Base-by-base conservation (phyloP, 73 alveolate species). In the Breviolum minutum region DNA sequence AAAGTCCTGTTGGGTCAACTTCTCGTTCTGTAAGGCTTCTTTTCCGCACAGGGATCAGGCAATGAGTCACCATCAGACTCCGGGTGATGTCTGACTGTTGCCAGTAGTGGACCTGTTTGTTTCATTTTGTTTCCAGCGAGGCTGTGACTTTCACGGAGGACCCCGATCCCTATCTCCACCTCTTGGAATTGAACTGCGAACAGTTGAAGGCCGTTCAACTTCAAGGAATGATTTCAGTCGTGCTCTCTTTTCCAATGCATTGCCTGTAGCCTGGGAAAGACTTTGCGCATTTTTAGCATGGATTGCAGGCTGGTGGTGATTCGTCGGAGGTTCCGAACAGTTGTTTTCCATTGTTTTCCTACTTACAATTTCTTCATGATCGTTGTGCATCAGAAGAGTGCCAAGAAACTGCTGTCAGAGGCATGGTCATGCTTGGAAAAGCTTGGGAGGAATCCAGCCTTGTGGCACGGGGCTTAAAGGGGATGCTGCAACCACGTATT, bases 141-240 rank as follows among this genome's bases (percentile, higher is more conserved):
- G 95, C 84, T 68, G 54, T 60, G 68, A 24, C 32, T 20, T 27
- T 62, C 73, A 69, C 71, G 13, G 96, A 40, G 16, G 86, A 89
- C 8, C 86, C 79, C 20, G 96, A 61, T 40, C 88, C 97, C 8
- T 73, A n/a, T 64, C 87, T 90, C 61, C 87, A 29, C 30, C 87
- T 70, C 60, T 32, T 90, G 79, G 97, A 90, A 62, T 30, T 90
- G 63, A 19, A 8, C 81, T 69, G 87, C n/a, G 88, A 90, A 63
- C 60, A 60, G 29, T 10, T 83, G 92, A 60, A 83, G 92, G 92
- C 62, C 8, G 40, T 9, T 0, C 71, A 29, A 40, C 63, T 12
- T 2, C n/a, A 8, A 20, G 7, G 54, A 40, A 40, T 40, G 54
- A 40, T 40, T 40, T 3, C 54, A 40, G 54, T 40, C 54, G 54